Conservation (phyloP, 208 protist genomes). For the Trypanosoma scelopori region DNA sequence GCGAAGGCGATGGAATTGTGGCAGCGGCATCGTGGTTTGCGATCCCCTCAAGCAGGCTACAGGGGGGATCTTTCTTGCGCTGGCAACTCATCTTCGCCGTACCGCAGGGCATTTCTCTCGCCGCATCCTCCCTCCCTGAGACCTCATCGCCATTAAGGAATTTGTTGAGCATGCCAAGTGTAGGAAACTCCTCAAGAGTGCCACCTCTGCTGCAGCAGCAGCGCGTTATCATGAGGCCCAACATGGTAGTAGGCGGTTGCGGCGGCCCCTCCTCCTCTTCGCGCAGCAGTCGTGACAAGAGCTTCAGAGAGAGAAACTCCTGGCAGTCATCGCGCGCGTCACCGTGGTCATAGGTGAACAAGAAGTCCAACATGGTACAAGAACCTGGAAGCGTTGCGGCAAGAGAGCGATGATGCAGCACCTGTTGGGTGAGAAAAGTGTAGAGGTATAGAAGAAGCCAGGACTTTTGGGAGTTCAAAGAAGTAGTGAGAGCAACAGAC, state of each 20-base stretch:
- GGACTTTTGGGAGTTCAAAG: no score
- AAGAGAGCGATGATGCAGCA: not conserved
- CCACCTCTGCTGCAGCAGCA: slow-evolving; percentile 3
- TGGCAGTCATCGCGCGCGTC: not conserved
- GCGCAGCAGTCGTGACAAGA: slow-evolving; percentile 8
- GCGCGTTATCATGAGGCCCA: slow-evolving; percentile 31
- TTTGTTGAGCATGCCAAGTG: slow-evolving; percentile 19
- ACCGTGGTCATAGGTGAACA: slow-evolving; percentile 9
- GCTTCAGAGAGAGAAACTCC: slow-evolving; percentile 1
- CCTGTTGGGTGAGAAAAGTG: no score
- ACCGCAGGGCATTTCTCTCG: not conserved
- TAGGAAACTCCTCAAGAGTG: slow-evolving; percentile 15
- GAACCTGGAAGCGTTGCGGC: not conserved
- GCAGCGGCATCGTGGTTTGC: no score
- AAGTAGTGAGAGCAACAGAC: no score
- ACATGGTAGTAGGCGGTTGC: slow-evolving; percentile 10
- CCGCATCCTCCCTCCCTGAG: not conserved
- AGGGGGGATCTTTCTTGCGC: no score
- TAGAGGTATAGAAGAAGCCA: no score
- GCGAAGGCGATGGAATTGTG: no score
- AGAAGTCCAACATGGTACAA: slow-evolving; percentile 13
- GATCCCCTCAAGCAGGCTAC: no score
- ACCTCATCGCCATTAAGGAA: slow-evolving; percentile 8
- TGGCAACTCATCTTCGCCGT: not conserved
- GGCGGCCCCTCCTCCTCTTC: not conserved